Percentiles rank a stretch among this genome's conserved stretches.
Conservation (phyloP, 306 rosid species). For the barrel medic (Medicago truncatula) region DNA sequence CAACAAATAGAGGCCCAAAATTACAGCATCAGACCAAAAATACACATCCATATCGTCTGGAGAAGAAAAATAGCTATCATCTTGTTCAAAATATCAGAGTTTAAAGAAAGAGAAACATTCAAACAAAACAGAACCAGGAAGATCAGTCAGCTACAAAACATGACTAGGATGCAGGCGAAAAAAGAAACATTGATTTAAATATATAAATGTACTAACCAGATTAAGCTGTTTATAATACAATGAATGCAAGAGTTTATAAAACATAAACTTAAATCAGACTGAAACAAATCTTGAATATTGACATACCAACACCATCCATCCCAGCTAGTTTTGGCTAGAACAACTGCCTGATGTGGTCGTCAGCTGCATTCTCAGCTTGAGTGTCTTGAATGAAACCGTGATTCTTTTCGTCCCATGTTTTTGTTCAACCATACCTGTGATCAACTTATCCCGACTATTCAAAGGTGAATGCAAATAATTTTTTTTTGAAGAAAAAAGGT, state of each 20-base stretch:
- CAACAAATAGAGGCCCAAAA: too few species aligned
- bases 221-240: conserved; percentile 6
- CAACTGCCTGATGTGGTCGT: conserved; percentile 79
- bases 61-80: too few species aligned
- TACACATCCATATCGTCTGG: too few species aligned
- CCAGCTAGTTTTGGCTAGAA: conserved; percentile 82
- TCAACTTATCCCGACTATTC: too few species aligned
- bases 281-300: conserved; percentile 32
- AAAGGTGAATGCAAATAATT: too few species aligned
- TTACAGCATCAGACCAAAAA: too few species aligned
- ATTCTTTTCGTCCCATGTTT: conserved; percentile 59
- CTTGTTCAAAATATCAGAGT: neutral
- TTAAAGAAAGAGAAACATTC: neutral
- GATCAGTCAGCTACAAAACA: too few species aligned
- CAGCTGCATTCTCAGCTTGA: conserved; percentile 87
- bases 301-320: conserved; percentile 86
- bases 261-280: neutral
- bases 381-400: conserved; percentile 64
- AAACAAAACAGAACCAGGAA: neutral
- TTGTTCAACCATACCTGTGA: too few species aligned
- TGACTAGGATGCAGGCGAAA: too few species aligned
- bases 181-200: neutral
- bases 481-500: too few species aligned
- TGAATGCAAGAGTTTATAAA: conserved; percentile 8
- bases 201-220: conserved; percentile 3